phyloP scores from a whole-genome alignment of 2,329 filamentous ascomycete genomes.

The Lasiodiplodia hormozganensis region DNA sequence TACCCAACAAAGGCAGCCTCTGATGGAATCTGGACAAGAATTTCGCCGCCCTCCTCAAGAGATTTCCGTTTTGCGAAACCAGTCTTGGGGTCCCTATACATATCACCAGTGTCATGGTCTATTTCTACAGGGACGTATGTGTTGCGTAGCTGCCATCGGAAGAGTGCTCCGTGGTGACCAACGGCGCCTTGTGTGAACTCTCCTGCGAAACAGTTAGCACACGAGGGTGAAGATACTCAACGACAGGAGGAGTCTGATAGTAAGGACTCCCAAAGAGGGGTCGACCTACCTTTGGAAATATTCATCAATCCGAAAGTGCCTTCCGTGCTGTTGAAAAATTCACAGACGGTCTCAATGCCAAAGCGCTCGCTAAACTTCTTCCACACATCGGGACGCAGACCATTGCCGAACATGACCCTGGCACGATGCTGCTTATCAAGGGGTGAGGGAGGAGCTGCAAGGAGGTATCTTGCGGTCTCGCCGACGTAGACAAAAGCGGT shows the following conservation, averaged over 20 bases:
- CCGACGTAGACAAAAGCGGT: conserved; percentile 77
- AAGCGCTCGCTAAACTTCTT: conserved; percentile 69
- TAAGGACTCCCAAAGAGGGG: not conserved
- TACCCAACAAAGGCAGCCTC: conserved; percentile 57
- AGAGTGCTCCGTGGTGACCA: conserved; percentile 72
- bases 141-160: conserved; percentile 61
- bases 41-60: conserved; percentile 48
- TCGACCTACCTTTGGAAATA: conserved; percentile 50
- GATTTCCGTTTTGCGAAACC: conserved; percentile 60
- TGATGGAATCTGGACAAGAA: not conserved
- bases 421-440: conserved; percentile 67
- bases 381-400: conserved; percentile 74
- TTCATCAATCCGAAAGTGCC: conserved; percentile 71
- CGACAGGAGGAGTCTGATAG: not conserved
- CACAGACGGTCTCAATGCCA: conserved; percentile 66
- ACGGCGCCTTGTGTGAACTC: conserved; percentile 69
- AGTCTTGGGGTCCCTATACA: conserved; percentile 26
- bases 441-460: conserved; percentile 69
- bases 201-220: not conserved
- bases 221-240: not conserved
- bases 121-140: conserved; percentile 71
- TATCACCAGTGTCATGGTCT: conserved; percentile 63
- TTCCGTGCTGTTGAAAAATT: conserved; percentile 83
- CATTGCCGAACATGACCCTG: conserved; percentile 69
- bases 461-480: conserved; percentile 76